These are phyloP conservation scores for Aristolochia fimbriata DNA, from an alignment of 164 flowering plant species.

Conservation along the genomic window DNA sequence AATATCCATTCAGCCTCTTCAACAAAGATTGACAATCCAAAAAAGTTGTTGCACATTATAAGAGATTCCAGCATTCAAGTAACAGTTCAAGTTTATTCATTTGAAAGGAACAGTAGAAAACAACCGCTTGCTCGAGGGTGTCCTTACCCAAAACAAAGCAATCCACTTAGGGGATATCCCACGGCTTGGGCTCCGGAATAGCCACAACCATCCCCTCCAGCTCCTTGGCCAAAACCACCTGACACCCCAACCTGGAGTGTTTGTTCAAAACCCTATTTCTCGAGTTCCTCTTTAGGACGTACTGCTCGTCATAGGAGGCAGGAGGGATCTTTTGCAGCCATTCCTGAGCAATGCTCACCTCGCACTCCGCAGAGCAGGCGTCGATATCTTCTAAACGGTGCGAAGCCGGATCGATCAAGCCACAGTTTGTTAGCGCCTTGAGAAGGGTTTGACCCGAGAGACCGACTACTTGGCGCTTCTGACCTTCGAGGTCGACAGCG, in stretches of 20 bases:
- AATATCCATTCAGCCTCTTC: too few relatives aligned
- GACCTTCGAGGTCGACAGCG: constrained; percentile 71
- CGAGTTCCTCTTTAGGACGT: constrained; percentile 50
- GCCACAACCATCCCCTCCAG: constrained; percentile 98
- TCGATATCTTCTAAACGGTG: constrained; percentile 90
- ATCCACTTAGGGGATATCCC: constrained; percentile 63
- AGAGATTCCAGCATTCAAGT: too few relatives aligned
- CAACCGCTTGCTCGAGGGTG: neutral
- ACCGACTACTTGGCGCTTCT: constrained; percentile 66
- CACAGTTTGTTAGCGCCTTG: constrained; percentile 51
- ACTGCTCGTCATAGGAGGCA: constrained; percentile 70
- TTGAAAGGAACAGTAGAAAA: neutral
- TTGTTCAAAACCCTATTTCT: constrained; percentile 57
- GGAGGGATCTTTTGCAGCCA: constrained; percentile 87
- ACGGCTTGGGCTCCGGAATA: constrained; percentile 88
- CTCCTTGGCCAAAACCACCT: constrained; percentile 58
- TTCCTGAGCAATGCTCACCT: constrained; percentile 87
- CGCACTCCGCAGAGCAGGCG: constrained; percentile 97
- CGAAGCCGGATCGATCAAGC: constrained; percentile 86
- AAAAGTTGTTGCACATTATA: too few relatives aligned
- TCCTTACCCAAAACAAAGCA: neutral
- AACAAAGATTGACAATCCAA: too few relatives aligned
- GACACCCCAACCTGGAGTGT: constrained; percentile 91
- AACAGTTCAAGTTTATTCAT: neutral
- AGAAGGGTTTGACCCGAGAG: constrained; percentile 82